These are phyloP conservation scores for Juglanconis sp. DNA, from an alignment of 2,329 filamentous ascomycete species.

Conservation along the genomic window DNA sequence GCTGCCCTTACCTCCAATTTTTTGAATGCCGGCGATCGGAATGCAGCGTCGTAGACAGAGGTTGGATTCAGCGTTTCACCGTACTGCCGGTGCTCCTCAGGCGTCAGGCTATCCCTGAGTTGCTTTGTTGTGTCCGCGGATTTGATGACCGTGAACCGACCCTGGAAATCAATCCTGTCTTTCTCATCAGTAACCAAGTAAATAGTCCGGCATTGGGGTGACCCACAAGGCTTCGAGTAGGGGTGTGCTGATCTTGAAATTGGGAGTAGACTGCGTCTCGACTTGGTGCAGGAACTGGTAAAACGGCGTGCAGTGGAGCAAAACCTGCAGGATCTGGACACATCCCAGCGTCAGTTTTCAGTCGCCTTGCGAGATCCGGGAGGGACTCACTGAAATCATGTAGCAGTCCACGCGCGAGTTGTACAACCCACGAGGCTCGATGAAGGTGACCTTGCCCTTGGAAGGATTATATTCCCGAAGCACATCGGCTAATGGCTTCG, in stretches of 20 bases:
- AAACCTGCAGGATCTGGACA: constrained; percentile 81
- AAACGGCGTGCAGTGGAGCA: constrained; percentile 91
- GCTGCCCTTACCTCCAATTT: constrained; percentile 74
- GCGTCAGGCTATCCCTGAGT: constrained; percentile 71
- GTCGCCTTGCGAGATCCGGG: not conserved
- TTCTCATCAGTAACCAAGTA: constrained; percentile 7
- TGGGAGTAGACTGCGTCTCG: constrained; percentile 77
- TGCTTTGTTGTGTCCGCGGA: constrained; percentile 72
- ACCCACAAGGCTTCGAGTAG: constrained; percentile 88
- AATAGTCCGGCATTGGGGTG: not conserved
- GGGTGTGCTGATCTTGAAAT: constrained; percentile 82
- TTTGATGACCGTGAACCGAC: constrained; percentile 83
- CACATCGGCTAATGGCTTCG: constrained; percentile 69
- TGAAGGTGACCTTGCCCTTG: constrained; percentile 68
- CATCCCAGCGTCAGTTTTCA: constrained; percentile 13
- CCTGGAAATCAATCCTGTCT: constrained; percentile 86
- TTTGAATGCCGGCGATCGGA: constrained; percentile 78
- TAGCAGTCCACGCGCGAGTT: constrained; percentile 99
- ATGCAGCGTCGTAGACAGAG: constrained; percentile 84
- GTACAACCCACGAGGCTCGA: constrained; percentile 88
- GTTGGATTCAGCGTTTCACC: constrained; percentile 90
- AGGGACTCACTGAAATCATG: constrained; percentile 89
- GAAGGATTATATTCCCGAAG: constrained; percentile 60
- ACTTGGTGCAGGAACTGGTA: constrained; percentile 90
- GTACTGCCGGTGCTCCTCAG: constrained; percentile 81